Evolutionary conservation across 345 rosid species (phyloP).

Genomic region (Mallotus nudiflorus): DNA sequence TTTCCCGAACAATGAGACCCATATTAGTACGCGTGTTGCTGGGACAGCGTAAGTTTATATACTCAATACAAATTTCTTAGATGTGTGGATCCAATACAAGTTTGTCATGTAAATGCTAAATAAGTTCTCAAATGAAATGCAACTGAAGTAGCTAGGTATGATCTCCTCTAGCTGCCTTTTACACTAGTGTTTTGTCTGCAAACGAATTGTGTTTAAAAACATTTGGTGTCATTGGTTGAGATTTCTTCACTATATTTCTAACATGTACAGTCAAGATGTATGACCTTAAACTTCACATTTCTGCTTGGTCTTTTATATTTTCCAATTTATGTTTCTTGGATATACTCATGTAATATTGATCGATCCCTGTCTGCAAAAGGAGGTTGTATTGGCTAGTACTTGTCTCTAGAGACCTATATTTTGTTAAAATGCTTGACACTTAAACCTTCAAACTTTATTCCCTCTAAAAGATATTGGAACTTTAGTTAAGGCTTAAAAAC

Average conservation of each 20-base stretch:
- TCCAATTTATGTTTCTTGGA: not conserved
- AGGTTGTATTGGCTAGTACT: too few relatives aligned
- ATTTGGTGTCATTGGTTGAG: not conserved
- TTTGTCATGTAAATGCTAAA: not conserved
- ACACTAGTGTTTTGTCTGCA: slow-evolving; percentile 1
- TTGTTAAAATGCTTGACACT: too few relatives aligned
- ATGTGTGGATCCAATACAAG: too few relatives aligned
- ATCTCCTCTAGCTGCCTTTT: not conserved
- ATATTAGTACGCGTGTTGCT: slow-evolving; percentile 69
- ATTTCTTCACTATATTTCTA: not conserved
- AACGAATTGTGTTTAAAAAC: not conserved
- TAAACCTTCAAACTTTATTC: too few relatives aligned
- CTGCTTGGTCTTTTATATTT: too few relatives aligned
- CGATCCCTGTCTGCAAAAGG: not conserved
- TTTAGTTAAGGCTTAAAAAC: too few relatives aligned
- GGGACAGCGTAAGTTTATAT: slow-evolving; percentile 59
- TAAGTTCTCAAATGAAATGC: not conserved
- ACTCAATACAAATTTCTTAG: not conserved
- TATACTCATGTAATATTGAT: not conserved
- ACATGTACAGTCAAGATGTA: too few relatives aligned
- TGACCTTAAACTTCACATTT: too few relatives aligned
- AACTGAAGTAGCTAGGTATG: not conserved
- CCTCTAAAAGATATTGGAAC: too few relatives aligned
- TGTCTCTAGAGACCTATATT: too few relatives aligned
- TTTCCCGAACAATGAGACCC: slow-evolving; percentile 58